phyloP scores from a whole-genome alignment of 176 grass and related monocot genomes.

The Areca catechu region DNA sequence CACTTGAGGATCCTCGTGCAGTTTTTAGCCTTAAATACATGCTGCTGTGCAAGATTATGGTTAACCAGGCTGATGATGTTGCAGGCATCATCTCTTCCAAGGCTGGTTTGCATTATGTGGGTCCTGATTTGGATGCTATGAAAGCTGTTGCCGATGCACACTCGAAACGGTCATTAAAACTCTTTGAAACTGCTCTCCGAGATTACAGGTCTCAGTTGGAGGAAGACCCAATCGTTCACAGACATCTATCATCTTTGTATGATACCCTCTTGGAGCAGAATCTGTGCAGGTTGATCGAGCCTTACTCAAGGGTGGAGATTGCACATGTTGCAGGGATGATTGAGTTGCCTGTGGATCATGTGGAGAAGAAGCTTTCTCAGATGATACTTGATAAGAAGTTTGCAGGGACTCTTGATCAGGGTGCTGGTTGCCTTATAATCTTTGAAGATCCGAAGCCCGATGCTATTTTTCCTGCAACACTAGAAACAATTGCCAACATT shows the following conservation, averaged over 20 bases:
- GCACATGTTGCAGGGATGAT: constrained; percentile 59
- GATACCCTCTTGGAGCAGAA: constrained; percentile 86
- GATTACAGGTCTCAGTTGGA: constrained; percentile 67
- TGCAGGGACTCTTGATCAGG: constrained; percentile 67
- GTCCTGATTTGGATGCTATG: constrained; percentile 94
- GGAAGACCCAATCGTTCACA: constrained; percentile 74
- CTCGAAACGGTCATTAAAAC: constrained; percentile 66
- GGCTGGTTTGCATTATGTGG: constrained; percentile 59
- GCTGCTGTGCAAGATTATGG: constrained; percentile 96
- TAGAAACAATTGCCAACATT: constrained; percentile 66
- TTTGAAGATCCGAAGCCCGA: constrained; percentile 62
- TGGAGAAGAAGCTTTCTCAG: constrained; percentile 79
- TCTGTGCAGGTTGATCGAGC: constrained; percentile 69
- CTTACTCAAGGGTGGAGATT: constrained; percentile 79
- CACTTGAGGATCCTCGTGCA: constrained; percentile 55
- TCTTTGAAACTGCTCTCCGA: constrained; percentile 65
- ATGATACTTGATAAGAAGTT: constrained; percentile 92
- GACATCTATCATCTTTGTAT: constrained; percentile 73
- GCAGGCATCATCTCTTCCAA: constrained; percentile 73
- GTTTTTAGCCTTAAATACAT: constrained; percentile 87
- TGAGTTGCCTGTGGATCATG: constrained; percentile 58
- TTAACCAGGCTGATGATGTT: constrained; percentile 87
- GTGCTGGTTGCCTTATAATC: constrained; percentile 78
- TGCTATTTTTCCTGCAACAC: constrained; percentile 71
- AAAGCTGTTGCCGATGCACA: constrained; percentile 69